Evolutionary conservation across 257 asterid species (phyloP).

Genomic region (Solanum infundibuliforme): DNA sequence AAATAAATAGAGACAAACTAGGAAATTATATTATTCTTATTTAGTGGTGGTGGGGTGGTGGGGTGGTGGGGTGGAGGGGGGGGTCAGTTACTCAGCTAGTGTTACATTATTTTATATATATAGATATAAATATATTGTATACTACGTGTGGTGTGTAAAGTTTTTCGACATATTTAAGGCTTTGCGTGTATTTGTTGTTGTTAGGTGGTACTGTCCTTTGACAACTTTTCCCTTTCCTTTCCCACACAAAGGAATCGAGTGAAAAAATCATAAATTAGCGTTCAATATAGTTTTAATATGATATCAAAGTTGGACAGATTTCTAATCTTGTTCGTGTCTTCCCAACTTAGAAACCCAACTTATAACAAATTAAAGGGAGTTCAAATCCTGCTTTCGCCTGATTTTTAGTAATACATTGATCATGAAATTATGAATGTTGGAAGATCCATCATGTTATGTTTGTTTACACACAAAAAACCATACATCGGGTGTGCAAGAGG

Average conservation of each 20-base stretch:
- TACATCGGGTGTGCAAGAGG: background rate
- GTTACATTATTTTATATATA: background rate
- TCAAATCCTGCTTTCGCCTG: background rate
- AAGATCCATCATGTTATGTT: background rate
- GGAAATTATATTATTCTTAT: slow-evolving; percentile 10
- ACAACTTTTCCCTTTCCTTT: background rate
- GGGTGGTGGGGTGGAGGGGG: background rate
- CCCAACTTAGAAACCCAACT: background rate
- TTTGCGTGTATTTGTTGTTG: slow-evolving; percentile 51
- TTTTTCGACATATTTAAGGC: slow-evolving; percentile 69
- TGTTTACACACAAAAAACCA: background rate
- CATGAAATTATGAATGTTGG: background rate
- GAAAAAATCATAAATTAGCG: background rate
- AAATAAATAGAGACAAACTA: slow-evolving; percentile 16
- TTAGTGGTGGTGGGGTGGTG: background rate
- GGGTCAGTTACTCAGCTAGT: background rate
- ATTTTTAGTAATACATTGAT: background rate
- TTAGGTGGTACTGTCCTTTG: slow-evolving; percentile 2
- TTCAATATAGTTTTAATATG: too few relatives aligned
- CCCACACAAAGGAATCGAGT: background rate
- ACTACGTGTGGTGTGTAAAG: slow-evolving; percentile 8
- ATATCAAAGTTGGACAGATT: accelerated
- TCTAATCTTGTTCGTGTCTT: background rate
- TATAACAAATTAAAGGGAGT: background rate
- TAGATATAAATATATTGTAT: background rate